Conservation (phyloP, 257 asterid species). For the Solanum piurae region DNA sequence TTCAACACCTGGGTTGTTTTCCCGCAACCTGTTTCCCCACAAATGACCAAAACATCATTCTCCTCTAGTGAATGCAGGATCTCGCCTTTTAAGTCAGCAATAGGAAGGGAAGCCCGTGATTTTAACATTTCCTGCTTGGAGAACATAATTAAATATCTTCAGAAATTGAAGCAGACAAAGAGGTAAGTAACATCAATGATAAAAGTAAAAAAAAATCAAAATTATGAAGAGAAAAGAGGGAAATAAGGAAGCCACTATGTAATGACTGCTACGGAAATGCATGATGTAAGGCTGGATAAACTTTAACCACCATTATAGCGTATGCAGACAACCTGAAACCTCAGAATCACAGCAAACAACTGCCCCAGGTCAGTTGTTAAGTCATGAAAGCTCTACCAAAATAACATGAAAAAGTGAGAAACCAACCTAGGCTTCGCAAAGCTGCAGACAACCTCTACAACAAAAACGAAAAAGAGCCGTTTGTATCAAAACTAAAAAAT, state of each 20-base stretch:
- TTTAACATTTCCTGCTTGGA: conserved; percentile 64
- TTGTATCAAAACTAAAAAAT: neutral
- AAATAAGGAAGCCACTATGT: neutral
- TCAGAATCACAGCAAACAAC: neutral
- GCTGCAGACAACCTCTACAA: neutral
- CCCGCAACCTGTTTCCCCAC: conserved; percentile 99
- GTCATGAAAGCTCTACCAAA: neutral
- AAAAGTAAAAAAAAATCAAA: neutral
- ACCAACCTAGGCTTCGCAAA: neutral
- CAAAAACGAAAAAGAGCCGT: neutral
- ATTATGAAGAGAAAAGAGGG: neutral
- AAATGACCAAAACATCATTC: conserved; percentile 73
- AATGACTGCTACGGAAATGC: neutral
- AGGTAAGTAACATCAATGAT: neutral
- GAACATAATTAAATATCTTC: conserved; percentile 9
- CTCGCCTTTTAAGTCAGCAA: conserved; percentile 64
- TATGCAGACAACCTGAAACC: neutral
- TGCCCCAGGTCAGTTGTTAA: neutral
- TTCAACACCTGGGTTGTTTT: conserved; percentile 90
- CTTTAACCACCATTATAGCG: neutral
- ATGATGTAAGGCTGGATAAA: neutral
- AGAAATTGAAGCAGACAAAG: neutral
- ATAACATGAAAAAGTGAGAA: neutral
- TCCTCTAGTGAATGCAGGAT: conserved; percentile 57
- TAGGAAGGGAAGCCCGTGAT: conserved; percentile 76